A percentile compares a stretch with the other conserved stretches of the same genome.
Evolutionary conservation across 1,284 basidiomycete genomes (phyloP).

Genomic region (Vanrija sp.): DNA sequence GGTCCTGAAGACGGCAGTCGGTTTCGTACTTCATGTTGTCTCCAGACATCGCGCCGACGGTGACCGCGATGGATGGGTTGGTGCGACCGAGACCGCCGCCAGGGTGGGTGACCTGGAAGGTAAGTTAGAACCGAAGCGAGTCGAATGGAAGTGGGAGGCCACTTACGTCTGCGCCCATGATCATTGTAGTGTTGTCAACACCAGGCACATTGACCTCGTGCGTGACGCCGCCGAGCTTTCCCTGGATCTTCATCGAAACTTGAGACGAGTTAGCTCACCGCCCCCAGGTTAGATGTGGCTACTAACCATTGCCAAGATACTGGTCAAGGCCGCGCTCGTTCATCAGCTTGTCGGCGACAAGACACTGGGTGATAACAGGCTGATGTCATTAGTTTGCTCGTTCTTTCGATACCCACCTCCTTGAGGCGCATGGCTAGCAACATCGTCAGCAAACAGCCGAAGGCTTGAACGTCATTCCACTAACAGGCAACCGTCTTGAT

Average conservation of each 20-base stretch:
- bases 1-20: constrained; percentile 50
- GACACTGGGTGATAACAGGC: constrained; percentile 48
- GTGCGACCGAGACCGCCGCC: constrained; percentile 33
- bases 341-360: constrained; percentile 43
- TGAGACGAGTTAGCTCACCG: background rate
- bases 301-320: constrained; percentile 48
- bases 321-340: constrained; percentile 47
- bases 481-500: constrained; percentile 46
- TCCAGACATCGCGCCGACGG: constrained; percentile 48
- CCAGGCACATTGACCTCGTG: constrained; percentile 36
- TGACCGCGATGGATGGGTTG: constrained; percentile 51
- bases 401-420: background rate
- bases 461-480: background rate
- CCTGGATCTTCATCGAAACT: constrained; percentile 46
- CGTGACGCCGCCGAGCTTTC: constrained; percentile 54
- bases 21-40: constrained; percentile 43
- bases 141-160: constrained; percentile 2
- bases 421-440: constrained; percentile 9
- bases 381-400: constrained; percentile 1
- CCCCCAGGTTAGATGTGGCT: no score
- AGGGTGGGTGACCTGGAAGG: constrained; percentile 21
- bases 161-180: constrained; percentile 50
- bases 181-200: constrained; percentile 46
- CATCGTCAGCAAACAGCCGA: background rate
- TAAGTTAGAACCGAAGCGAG: background rate